Evolutionary conservation across 75 land plant species (phyloP), one percentile per base, ranked within the genome.

Genomic region (Picea sitchensis): DNA sequence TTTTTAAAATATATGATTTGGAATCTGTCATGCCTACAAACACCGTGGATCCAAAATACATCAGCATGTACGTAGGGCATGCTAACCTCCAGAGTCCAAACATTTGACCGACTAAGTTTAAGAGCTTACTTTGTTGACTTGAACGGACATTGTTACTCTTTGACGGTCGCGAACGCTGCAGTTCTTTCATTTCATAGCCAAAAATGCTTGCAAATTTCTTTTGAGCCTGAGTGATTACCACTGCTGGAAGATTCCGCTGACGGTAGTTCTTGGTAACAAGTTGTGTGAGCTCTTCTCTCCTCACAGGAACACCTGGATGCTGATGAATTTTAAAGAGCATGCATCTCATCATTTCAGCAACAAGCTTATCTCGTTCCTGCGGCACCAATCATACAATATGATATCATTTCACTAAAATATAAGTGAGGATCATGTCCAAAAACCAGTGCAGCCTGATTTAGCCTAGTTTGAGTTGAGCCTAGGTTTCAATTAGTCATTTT

Each of bases 101-200:
- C 18, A 76, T 21, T 4, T 26, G 15, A 57, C 21, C 30, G 5
- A 44, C 8, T 54, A 15, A 77, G 3, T 9, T 26, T 58, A 36
- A 8, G 4, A 47, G 44, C 83, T 78, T 36, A 87, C 95, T 90
- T 67, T 86, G 88, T 58, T 88, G 89, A 32, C 92, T 91, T 64
- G 84, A 31, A 38, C 80, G 87, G 11, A 44, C 69, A 3, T 80
- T 80, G 38, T 47, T 73, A 8, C 65, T 75, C 15, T 88, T 84
- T 15, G 91, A 67, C 58, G 90, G 84, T 17, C 97, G 90, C 59
- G 81, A 59, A 14, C 91, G 81, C 38, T 92, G 92, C 58, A 94
- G 86, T 76, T 96, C 99, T 44, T 80, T 85, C 92, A 96, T 83
- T 71, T 96, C 99, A 81, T 91, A 83, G 17, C 99, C 99, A 83